phyloP scores from a whole-genome alignment of 306 rosid species.

The Cucurbita argyrosperma region DNA sequence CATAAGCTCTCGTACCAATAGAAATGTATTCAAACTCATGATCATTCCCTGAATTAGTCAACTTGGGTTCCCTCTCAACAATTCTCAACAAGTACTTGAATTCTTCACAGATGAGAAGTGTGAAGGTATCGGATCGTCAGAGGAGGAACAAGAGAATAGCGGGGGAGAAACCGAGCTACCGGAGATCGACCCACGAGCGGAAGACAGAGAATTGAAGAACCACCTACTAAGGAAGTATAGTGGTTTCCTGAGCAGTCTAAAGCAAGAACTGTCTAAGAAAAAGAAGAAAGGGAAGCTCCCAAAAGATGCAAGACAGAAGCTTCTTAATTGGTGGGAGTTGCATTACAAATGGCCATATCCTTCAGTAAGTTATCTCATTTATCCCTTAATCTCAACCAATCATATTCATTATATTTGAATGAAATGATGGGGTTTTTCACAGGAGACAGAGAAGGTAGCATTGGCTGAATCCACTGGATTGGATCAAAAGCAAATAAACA shows the following conservation, averaged over 20 bases:
- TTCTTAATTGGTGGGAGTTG: constrained; percentile 94
- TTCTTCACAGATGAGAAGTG: constrained; percentile 44
- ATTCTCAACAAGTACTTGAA: not conserved
- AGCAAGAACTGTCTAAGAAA: constrained; percentile 94
- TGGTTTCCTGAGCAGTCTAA: constrained; percentile 85
- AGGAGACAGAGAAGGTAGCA: constrained; percentile 97
- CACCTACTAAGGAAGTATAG: constrained; percentile 79
- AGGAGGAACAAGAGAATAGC: constrained; percentile 77
- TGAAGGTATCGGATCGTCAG: constrained; percentile 68
- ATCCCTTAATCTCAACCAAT: not conserved
- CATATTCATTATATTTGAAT: not conserved
- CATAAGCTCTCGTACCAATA: too few relatives aligned
- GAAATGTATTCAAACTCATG: too few relatives aligned
- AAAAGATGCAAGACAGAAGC: constrained; percentile 94
- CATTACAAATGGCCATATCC: constrained; percentile 99
- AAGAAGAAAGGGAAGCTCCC: constrained; percentile 95
- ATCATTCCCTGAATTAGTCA: too few relatives aligned
- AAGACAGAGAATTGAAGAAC: constrained; percentile 83
- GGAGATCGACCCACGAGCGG: constrained; percentile 79
- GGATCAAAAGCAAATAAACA: constrained; percentile 93
- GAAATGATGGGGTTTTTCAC: not conserved
- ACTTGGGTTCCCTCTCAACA: too few relatives aligned
- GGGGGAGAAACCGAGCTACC: constrained; percentile 74
- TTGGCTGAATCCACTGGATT: constrained; percentile 89
- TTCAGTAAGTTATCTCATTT: constrained; percentile 29